Conservation (phyloP, 2,329 filamentous ascomycete genomes). For the Fulvia fulva region DNA sequence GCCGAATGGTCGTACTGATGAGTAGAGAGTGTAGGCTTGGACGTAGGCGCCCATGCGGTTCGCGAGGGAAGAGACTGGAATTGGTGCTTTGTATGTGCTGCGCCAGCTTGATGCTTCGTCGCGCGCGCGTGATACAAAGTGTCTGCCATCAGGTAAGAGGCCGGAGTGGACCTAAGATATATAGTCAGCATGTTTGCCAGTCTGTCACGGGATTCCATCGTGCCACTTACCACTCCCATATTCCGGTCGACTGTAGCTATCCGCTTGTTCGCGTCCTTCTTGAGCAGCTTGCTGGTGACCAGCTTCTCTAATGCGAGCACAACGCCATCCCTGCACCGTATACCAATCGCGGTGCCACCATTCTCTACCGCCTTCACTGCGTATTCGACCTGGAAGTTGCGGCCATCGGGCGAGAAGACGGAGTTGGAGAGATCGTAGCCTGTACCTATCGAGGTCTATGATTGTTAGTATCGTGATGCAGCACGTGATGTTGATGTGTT, state of each 20-base stretch:
- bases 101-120: constrained; percentile 92
- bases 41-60: constrained; percentile 93
- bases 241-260: constrained; percentile 94
- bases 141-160: constrained; percentile 88
- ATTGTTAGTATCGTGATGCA: not conserved
- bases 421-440: constrained; percentile 99
- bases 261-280: constrained; percentile 92
- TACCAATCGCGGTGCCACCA: constrained; percentile 91
- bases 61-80: constrained; percentile 81
- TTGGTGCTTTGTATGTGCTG: constrained; percentile 89
- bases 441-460: constrained; percentile 96
- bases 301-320: constrained; percentile 97
- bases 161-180: constrained; percentile 76
- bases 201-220: not conserved
- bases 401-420: constrained; percentile 97
- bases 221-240: constrained; percentile 73
- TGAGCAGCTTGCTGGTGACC: constrained; percentile 89
- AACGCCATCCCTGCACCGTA: constrained; percentile 94
- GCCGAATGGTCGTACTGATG: constrained; percentile 92
- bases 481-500: constrained; percentile 4
- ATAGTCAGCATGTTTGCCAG: constrained; percentile 8
- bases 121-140: constrained; percentile 90
- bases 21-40: constrained; percentile 96
- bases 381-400: constrained; percentile 98
- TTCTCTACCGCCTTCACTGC: constrained; percentile 98